A percentile compares a stretch with the other conserved stretches of the same genome.
Evolutionary conservation across 106 monocot genomes (phyloP).

Genomic region (Apostasia ramifera): DNA sequence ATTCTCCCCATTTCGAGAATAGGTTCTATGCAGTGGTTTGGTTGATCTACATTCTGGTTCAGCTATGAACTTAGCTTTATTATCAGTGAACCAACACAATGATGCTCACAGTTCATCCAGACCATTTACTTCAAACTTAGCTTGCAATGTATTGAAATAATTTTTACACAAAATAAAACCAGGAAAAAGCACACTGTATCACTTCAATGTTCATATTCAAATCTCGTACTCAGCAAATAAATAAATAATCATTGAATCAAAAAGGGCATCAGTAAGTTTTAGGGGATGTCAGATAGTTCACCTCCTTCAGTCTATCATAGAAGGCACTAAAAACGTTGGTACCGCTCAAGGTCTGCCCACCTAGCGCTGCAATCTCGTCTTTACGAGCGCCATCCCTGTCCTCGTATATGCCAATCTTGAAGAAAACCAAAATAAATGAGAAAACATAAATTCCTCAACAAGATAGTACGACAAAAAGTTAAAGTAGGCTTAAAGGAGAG

Average conservation of each 20-base stretch:
- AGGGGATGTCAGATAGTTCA: not conserved
- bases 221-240: too few species aligned
- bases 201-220: too few species aligned
- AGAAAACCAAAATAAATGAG: not conserved
- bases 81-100: too few species aligned
- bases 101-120: too few species aligned
- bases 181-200: too few species aligned
- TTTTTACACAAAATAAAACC: too few species aligned
- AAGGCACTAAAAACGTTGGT: conserved; percentile 63
- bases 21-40: too few species aligned
- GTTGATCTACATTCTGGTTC: too few species aligned
- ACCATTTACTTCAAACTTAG: too few species aligned
- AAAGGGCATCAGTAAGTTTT: not conserved
- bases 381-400: conserved; percentile 79
- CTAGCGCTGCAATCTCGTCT: conserved; percentile 83
- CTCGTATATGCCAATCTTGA: conserved; percentile 80
- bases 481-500: not conserved
- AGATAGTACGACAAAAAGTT: not conserved
- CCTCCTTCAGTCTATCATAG: conserved; percentile 92
- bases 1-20: too few species aligned
- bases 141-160: too few species aligned
- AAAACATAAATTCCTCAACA: conserved; percentile 3
- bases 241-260: not conserved
- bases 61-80: too few species aligned
- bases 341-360: conserved; percentile 53